A percentile compares a stretch with the other conserved stretches of the same genome.
phyloP scores from a whole-genome alignment of 2,329 filamentous ascomycete species.

The Aspergillus sojae region DNA sequence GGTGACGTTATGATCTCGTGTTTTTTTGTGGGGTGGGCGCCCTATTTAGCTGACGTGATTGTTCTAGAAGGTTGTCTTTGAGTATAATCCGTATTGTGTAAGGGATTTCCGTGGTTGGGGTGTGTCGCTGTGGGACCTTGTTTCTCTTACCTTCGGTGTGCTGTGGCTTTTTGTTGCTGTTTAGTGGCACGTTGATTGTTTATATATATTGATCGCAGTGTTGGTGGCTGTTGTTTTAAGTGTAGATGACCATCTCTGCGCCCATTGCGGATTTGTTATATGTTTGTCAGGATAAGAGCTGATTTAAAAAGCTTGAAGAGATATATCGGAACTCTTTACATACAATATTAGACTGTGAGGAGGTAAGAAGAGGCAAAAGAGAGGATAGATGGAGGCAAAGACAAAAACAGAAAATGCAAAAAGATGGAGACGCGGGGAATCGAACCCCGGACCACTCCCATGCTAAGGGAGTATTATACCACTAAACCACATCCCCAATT shows the following conservation, averaged over 20 bases:
- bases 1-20: background rate
- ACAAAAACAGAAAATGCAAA: too few species aligned
- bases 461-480: constrained; percentile 7
- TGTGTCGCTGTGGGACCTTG: background rate
- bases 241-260: too few species aligned
- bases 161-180: too few species aligned
- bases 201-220: background rate
- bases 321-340: too few species aligned
- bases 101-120: background rate
- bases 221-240: too few species aligned
- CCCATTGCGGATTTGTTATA: too few species aligned
- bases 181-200: background rate
- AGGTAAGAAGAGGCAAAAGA: background rate
- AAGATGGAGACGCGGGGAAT: constrained; percentile 4
- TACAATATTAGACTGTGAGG: too few species aligned
- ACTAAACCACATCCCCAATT: constrained; percentile 8
- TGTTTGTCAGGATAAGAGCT: too few species aligned
- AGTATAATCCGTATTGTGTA: background rate
- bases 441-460: constrained; percentile 5
- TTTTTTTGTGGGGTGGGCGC: background rate
- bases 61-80: background rate
- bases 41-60: background rate
- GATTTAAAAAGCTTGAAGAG: too few species aligned
- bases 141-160: background rate
- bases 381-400: background rate